These are phyloP conservation scores for Agastache rugosa DNA, from an alignment of 257 asterid species.

Conservation along the genomic window DNA sequence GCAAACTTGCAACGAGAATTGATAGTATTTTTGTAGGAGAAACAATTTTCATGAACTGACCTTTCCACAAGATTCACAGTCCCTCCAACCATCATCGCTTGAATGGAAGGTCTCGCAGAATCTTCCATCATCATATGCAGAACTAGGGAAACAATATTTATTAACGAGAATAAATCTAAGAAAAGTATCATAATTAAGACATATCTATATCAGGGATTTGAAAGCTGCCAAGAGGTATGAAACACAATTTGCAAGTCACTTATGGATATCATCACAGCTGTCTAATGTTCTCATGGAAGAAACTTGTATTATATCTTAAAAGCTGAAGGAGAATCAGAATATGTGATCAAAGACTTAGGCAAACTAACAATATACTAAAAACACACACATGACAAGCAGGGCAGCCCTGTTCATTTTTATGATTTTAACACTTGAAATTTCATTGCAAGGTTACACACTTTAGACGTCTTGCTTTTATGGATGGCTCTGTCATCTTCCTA, in stretches of 20 bases:
- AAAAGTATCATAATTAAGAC: slow-evolving; percentile 16
- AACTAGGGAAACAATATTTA: slow-evolving; percentile 44
- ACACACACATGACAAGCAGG: slow-evolving; percentile 1
- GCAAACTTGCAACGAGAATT: slow-evolving; percentile 9
- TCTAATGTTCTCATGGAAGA: not conserved
- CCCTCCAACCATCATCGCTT: slow-evolving; percentile 81
- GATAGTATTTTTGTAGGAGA: slow-evolving; percentile 10
- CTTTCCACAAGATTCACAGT: slow-evolving; percentile 84
- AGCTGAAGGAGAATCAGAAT: slow-evolving; percentile 8
- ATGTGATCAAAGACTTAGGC: not conserved
- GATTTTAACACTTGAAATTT: not conserved
- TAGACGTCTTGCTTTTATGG: not conserved
- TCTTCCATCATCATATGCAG: slow-evolving; percentile 62
- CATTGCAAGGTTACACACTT: slow-evolving; percentile 7
- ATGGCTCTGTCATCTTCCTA: slow-evolving; percentile 7
- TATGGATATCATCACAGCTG: not conserved
- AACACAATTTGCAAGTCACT: slow-evolving; percentile 6
- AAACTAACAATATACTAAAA: slow-evolving; percentile 9
- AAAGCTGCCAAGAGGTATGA: slow-evolving; percentile 20
- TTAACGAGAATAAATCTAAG: slow-evolving; percentile 7
- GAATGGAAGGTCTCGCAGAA: slow-evolving; percentile 84
- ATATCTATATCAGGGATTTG: not conserved
- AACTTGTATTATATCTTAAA: not conserved
- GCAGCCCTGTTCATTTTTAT: slow-evolving; percentile 8
- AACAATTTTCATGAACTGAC: slow-evolving; percentile 44